Base-by-base conservation (phyloP, 768 basidiomycete species). In the Psilocybe cyanescens region DNA sequence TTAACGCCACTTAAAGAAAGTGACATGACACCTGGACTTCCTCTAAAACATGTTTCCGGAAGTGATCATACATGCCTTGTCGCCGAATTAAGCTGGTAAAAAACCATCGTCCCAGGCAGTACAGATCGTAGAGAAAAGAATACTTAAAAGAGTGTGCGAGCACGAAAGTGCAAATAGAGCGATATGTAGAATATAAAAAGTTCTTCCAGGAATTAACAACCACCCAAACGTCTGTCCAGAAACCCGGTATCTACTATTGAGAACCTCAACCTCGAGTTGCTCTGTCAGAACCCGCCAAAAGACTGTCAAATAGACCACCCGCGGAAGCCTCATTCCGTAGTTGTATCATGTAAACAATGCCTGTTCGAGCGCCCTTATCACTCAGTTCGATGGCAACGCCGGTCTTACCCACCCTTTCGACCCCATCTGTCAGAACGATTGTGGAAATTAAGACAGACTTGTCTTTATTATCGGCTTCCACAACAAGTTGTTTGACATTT, bases 321-420 rank as follows among this genome's bases (percentile, higher is more conserved):
- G 97, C 95, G 11, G 89, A 86, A 51, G 83, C 84, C 77, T 99
- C 97, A 73, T 92, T 96, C 66, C 94, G 88, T 49, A 96, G 76
- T 76, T 99, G 96, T 57, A 99, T 89, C 97, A 99, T 97, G 75
- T 99, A 97, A 58, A 99, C 80, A 71, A 98, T 87, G 28, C 97
- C 97, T 12, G 96, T 96, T 61, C 97, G 85, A 52, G 85, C 74
- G n/a, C 97, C 97, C 59, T 88, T 83, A 78, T 96, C 93, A 74
- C 93, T 95, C 55, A 99, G 77, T 75, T 99, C 97, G 64, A 99
- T 90, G 48, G 97, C 97, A 44, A 99, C 90, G 12, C 97, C 97
- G 2, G 97, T 99, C 78, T 97, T 98, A 19, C 94, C 97, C n/a
- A 99, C 97, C 49, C 97, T 83, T 76, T 99, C 97, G 29, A 99